Evolutionary conservation across 2,329 filamentous ascomycete species (phyloP), one percentile per base, ranked within the genome.

Genomic region (Colletotrichum orbiculare): DNA sequence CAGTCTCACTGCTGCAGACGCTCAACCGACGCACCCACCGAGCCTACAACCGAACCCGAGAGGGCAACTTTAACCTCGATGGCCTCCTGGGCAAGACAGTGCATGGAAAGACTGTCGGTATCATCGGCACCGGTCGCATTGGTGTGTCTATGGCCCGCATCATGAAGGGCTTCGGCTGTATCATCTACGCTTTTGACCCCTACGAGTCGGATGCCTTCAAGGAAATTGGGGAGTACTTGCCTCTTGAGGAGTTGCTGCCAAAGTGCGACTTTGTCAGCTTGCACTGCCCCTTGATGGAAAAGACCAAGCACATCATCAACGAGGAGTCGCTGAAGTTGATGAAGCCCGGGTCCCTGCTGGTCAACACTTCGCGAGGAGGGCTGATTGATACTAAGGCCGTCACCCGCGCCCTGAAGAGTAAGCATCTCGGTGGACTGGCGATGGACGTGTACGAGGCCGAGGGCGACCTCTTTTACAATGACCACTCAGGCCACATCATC

Each of bases 381-480:
- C 77, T 92, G 57, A 81, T 92, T 65, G 79, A 90, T 71, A 89
- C 87, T 0, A 76, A 77, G 37, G 84, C 87, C 10, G 83, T 89
- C 60, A 86, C 90, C 59, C 76, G 81, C 25, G 85, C 86, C 11
- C 81, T 91, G 64, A 91, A 91, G 78, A 79, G 73, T 42, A 81
- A 80, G n/a, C 82, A 82, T 33, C 78, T 91, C 2, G 87, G 87
- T 8, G 88, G 86, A 1, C 77, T 90, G 37, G 89, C 88, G 0
- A 79, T 91, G 43, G 89, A 91, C 72, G 89, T 91, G 13, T 91
- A 91, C 73, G 89, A 91, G 72, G 83, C 82, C 46, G 89, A 91
- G 73, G 79, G 83, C n/a, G 75, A 79, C 43, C 76, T 90, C 41
- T 91, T 91, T 71, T 91, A 91, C 73, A 82, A 86, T 69, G 88